Base-by-base conservation (phyloP, 495 filamentous ascomycete species). In the Podospora anserina region DNA sequence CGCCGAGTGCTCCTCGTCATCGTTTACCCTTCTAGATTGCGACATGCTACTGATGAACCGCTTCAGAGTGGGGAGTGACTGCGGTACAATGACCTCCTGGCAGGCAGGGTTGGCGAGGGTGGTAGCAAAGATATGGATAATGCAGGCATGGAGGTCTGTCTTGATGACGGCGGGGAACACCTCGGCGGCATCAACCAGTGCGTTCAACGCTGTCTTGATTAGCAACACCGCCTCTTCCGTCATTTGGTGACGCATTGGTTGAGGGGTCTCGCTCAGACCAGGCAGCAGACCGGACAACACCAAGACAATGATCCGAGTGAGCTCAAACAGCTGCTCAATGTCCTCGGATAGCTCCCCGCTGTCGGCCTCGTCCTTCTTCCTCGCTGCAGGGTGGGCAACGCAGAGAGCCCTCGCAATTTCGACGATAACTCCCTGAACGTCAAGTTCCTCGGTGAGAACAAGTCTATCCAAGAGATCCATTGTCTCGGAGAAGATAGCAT, bases 111-210 rank as follows among this genome's bases (percentile, higher is more conserved):
- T 97, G 16, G 90, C 90, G 5, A 99, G 89, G 61, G 97, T 96
- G 4, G 92, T 97, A 56, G 90, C 90, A 76, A 98, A 98, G 27
- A 98, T 96, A 78, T 99, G 94, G 44, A 98, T 84, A 71, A 98
- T 97, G 75, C 94, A 97, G 58, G 95, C 94, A 76, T 99, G 92
- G 11, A 99, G 86, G 77, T 99, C 95, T 61, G 93, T 93, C 77
- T 93, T 93, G 80, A 99, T 99, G 70, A 99, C 92, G 0, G 91
- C 88, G 0, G 95, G 95, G 80, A 99, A 99, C 18, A 97, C 92
- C 61, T 94, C 91, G 7, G 96, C 92, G 1, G 94, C 92, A 71
- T 97, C 92, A 0, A 97, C 95, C 2, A 99, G 86, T 11, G 96
- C 91, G 70, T 92, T 88, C 19, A 99, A 84, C 3, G 93, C 87